A percentile compares a stretch with the other conserved stretches of the same genome.
These are phyloP conservation scores for Hawksworthiomyces lignivorus DNA, from an alignment of 2,329 filamentous ascomycete species.

Conservation along the genomic window DNA sequence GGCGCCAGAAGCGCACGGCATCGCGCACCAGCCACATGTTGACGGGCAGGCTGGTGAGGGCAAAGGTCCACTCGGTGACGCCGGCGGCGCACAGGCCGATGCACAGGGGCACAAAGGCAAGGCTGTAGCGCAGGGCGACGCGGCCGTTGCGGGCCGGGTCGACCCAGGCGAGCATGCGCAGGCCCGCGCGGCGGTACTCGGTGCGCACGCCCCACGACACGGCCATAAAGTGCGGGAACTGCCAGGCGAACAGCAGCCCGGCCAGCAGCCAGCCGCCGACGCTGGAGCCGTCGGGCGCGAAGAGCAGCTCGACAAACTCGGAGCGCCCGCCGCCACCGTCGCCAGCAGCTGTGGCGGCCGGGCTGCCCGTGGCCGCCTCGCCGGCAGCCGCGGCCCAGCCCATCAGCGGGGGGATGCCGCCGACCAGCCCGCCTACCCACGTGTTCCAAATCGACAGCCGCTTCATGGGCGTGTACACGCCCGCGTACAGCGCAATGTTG, in stretches of 20 bases:
- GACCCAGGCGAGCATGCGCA: slow-evolving; percentile 74
- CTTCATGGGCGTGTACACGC: slow-evolving; percentile 88
- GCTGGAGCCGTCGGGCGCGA: slow-evolving; percentile 53
- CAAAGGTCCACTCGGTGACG: slow-evolving; percentile 80
- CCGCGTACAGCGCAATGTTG: slow-evolving; percentile 87
- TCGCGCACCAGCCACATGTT: slow-evolving; percentile 81
- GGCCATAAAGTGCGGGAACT: slow-evolving; percentile 97
- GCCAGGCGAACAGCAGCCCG: slow-evolving; percentile 82
- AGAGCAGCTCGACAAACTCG: slow-evolving; percentile 65
- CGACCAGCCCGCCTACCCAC: slow-evolving; percentile 88
- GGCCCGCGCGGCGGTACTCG: slow-evolving; percentile 69
- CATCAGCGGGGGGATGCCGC: slow-evolving; percentile 92
- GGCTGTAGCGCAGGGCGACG: slow-evolving; percentile 79
- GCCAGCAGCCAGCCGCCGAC: slow-evolving; percentile 86
- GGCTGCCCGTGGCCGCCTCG: slow-evolving; percentile 63
- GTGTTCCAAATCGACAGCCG: slow-evolving; percentile 81
- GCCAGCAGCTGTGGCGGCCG: slow-evolving; percentile 78
- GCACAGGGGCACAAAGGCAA: slow-evolving; percentile 82
- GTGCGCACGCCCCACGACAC: slow-evolving; percentile 81
- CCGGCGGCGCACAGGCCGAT: slow-evolving; percentile 68
- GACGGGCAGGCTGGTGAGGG: slow-evolving; percentile 69
- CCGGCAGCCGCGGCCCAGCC: slow-evolving; percentile 94
- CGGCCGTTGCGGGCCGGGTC: slow-evolving; percentile 79
- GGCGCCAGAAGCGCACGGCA: slow-evolving; percentile 72
- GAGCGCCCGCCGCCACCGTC: slow-evolving; percentile 40